Conservation (phyloP, 768 basidiomycete species). For the Vararia minispora region DNA sequence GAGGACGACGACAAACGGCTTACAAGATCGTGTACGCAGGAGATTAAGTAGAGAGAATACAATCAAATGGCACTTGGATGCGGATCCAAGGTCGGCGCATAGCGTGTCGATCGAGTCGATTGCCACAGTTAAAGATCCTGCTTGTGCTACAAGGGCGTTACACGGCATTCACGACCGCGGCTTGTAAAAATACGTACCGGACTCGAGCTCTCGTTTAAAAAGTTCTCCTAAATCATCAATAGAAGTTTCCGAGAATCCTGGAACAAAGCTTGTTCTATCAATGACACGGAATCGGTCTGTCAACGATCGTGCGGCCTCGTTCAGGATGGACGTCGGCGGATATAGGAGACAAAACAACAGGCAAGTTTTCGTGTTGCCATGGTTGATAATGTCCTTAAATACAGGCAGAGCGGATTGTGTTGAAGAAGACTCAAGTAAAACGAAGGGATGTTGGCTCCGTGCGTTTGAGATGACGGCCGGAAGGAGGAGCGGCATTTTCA, state of each 20-base stretch:
- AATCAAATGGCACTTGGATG: slow-evolving; percentile 39
- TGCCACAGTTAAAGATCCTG: slow-evolving; percentile 45
- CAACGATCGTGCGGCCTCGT: slow-evolving; percentile 25
- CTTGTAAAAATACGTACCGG: neutral
- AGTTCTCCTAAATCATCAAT: neutral
- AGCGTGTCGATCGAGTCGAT: slow-evolving; percentile 69
- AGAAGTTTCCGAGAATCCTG: neutral
- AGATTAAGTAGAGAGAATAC: slow-evolving; percentile 35
- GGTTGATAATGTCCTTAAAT: slow-evolving; percentile 26
- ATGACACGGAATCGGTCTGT: too few relatives aligned
- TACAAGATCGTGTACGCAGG: slow-evolving; percentile 41
- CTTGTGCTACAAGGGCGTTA: slow-evolving; percentile 26
- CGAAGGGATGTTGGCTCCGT: slow-evolving; percentile 29
- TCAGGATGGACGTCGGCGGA: slow-evolving; percentile 37
- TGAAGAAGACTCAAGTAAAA: slow-evolving; percentile 48
- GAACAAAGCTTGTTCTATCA: neutral
- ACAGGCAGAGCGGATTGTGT: slow-evolving; percentile 49
- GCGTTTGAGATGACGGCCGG: slow-evolving; percentile 19
- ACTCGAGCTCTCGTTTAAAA: neutral
- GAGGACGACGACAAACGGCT: slow-evolving; percentile 9
- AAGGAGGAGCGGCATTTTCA: slow-evolving; percentile 19
- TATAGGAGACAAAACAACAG: slow-evolving; percentile 50
- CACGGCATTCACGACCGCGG: too few relatives aligned
- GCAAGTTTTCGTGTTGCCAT: slow-evolving; percentile 13
- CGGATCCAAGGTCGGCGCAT: slow-evolving; percentile 42